A percentile compares a stretch with the other conserved stretches of the same genome.
phyloP scores from a whole-genome alignment of 805 yeast genomes.

The Yamadazyma endophytica region DNA sequence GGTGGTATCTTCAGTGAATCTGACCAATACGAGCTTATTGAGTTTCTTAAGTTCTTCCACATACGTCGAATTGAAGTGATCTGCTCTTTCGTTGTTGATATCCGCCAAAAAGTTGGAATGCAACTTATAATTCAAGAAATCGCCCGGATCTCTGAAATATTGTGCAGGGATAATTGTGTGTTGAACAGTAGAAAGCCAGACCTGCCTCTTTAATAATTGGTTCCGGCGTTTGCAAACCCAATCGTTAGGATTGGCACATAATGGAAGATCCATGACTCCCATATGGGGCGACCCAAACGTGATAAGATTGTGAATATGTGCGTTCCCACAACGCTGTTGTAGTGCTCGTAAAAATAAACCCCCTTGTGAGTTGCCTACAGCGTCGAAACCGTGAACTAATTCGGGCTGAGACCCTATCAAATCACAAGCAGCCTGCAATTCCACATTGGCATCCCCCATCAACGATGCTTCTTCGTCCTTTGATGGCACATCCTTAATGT shows the following conservation, averaged over 20 bases:
- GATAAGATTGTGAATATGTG: constrained; percentile 45
- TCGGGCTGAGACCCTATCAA: constrained; percentile 45
- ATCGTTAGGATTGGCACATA: constrained; percentile 45
- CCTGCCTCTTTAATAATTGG: constrained; percentile 49
- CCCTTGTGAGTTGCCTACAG: constrained; percentile 80
- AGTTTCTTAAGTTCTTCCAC: constrained; percentile 39
- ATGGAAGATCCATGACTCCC: constrained; percentile 68
- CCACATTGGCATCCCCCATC: constrained; percentile 55
- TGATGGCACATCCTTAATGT: constrained; percentile 43
- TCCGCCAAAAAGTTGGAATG: constrained; percentile 59
- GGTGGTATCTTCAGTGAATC: constrained; percentile 61
- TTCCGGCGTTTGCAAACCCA: constrained; percentile 61
- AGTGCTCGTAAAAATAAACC: constrained; percentile 73
- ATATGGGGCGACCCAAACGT: constrained; percentile 83
- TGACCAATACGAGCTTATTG: constrained; percentile 53
- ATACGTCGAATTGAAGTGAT: constrained; percentile 34
- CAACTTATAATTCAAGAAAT: constrained; percentile 51
- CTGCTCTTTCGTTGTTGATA: constrained; percentile 56
- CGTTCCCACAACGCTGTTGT: constrained; percentile 50
- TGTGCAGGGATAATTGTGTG: constrained; percentile 64
- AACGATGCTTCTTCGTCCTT: constrained; percentile 54
- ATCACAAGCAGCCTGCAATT: constrained; percentile 53
- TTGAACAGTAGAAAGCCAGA: constrained; percentile 59
- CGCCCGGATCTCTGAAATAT: constrained; percentile 61
- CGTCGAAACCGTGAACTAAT: constrained; percentile 57